Base-by-base conservation (phyloP, 352 stramenopile species). In the Phytopythium montanum region DNA sequence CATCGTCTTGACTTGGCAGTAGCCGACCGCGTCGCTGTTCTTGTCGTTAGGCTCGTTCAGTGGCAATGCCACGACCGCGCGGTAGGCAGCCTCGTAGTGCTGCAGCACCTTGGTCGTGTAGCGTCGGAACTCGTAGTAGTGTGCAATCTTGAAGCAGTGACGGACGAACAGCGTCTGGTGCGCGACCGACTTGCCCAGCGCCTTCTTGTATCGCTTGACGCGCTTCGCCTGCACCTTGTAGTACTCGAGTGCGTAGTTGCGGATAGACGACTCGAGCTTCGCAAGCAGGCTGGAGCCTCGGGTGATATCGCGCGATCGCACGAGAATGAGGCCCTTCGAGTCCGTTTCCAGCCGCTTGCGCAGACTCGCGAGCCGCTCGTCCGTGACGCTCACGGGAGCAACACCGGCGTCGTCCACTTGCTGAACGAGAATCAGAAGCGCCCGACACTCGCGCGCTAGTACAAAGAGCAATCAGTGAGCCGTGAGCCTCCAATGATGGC, bases 81-180 rank as follows among this genome's bases (percentile, higher is more conserved):
- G 70, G 62, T 96, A 96, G 25, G 87, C 87, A 0, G 78, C 73
- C 61, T 94, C 87, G 52, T 96, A 96, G 59, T 96, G 76, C 52
- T 92, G 75, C 31, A 96, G 52, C 41, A 94, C 83, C 57, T 96
- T 96, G 52, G 79, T 91, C 46, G 83, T 94, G 56, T 92, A 90
- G 7, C 85, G 72, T 48, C 87, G 73, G 56, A 96, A 96, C 66
- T 96, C 87, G 54, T 94, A 94, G 58, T 92, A 96, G 57, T 96
- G 87, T 21, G 85, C 87, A 42, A 94, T 92, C 73, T 96, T 96
- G 63, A 96, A 96, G 58, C 79, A 88, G 46, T 92, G 74, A n/a
- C 87, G 75, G 13, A 84, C 80, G 28, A 87, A 76, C 23, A 94
- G 57, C 7, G 72, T 70, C 54, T 86, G 65, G 29, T 82, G 73